Evolutionary conservation across 202 grass and related monocot genomes (phyloP).

Genomic region (Zoysia matrella): DNA sequence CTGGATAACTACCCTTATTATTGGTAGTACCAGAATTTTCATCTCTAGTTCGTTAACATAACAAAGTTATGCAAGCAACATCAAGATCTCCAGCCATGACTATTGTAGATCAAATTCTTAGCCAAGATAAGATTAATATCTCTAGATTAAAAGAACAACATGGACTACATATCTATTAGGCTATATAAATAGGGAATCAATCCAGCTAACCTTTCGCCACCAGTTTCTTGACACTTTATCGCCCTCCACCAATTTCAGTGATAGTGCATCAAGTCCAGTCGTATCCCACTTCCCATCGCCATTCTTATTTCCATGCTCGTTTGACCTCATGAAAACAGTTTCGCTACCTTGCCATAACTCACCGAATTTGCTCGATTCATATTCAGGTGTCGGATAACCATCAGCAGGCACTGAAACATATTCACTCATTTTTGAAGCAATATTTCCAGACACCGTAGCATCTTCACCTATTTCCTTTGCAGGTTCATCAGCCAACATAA

Average conservation of each 20-base stretch:
- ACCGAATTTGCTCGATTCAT: conserved; percentile 53
- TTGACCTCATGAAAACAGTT: conserved; percentile 78
- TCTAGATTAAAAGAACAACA: conserved; percentile 5
- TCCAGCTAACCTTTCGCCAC: conserved; percentile 79
- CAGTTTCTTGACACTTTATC: conserved; percentile 85
- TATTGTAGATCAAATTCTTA: too few species aligned
- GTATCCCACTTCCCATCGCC: conserved; percentile 66
- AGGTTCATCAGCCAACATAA: conserved; percentile 28
- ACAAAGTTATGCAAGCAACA: background rate
- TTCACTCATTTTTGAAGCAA: conserved; percentile 27
- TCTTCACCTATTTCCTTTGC: background rate
- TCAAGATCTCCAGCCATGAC: too few species aligned
- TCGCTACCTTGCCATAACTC: conserved; percentile 85
- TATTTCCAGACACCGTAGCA: conserved; percentile 21
- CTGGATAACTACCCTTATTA: background rate
- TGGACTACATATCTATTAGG: conserved; percentile 14
- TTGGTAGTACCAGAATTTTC: background rate
- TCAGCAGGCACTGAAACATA: conserved; percentile 20
- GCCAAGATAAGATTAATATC: too few species aligned
- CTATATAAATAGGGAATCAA: conserved; percentile 8
- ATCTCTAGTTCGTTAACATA: conserved; percentile 15
- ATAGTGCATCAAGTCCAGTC: conserved; percentile 64
- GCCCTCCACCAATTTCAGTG: conserved; percentile 75
- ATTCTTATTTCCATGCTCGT: conserved; percentile 68
- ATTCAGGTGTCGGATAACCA: conserved; percentile 32